Evolutionary conservation across 306 rosid species (phyloP).

Genomic region (Herpetospermum pedunculosum): DNA sequence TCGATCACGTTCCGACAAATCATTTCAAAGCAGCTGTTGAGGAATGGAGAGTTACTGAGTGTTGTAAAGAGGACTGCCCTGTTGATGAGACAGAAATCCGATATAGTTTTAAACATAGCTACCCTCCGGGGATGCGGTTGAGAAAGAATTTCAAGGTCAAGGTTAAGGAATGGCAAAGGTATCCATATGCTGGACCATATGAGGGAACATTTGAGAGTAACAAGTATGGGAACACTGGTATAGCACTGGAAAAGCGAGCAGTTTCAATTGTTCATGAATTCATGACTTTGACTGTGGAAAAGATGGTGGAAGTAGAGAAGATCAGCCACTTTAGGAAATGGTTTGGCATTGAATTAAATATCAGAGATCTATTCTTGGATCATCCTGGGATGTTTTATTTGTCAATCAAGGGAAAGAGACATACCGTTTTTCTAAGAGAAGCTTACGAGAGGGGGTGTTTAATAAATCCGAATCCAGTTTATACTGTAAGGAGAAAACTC

Average conservation of each 20-base stretch:
- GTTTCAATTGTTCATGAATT: conserved; percentile 78
- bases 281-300: conserved; percentile 81
- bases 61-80: conserved; percentile 46
- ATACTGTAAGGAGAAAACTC: conserved; percentile 71
- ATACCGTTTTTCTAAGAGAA: conserved; percentile 84
- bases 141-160: conserved; percentile 60
- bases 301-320: conserved; percentile 87
- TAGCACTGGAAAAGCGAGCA: conserved; percentile 64
- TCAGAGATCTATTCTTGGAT: conserved; percentile 67
- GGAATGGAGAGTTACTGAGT: conserved; percentile 77
- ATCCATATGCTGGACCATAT: conserved; percentile 71
- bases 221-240: conserved; percentile 33
- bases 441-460: conserved; percentile 78
- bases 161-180: conserved; percentile 78
- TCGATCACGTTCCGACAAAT: conserved; percentile 19
- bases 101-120: conserved; percentile 49
- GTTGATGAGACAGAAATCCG: conserved; percentile 45
- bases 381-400: conserved; percentile 80
- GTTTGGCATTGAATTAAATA: conserved; percentile 56
- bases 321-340: conserved; percentile 38
- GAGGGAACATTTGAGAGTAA: conserved; percentile 33
- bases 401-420: conserved; percentile 84
- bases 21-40: conserved; percentile 53
- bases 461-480: conserved; percentile 63
- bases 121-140: conserved; percentile 85